Evolutionary conservation across 176 grass and related monocot genomes (phyloP).

Genomic region (Coix lacrymajobi): DNA sequence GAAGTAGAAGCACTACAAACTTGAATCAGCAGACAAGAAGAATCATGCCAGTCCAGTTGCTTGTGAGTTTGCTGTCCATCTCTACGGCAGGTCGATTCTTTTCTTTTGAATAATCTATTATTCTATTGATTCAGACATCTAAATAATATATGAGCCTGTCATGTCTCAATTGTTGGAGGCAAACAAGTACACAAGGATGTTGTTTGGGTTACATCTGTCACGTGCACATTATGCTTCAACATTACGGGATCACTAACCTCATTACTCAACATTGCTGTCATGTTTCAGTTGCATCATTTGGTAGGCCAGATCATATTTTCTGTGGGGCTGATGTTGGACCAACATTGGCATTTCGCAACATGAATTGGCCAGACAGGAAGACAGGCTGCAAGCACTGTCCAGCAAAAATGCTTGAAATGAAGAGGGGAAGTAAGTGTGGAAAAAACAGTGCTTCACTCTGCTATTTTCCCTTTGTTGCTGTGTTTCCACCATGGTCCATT

Average conservation of each 20-base stretch:
- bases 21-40: conserved; percentile 6
- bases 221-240: neutral
- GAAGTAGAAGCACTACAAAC: neutral
- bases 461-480: neutral
- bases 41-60: conserved; percentile 11
- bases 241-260: neutral
- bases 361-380: neutral
- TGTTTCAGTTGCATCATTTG: neutral
- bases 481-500: neutral
- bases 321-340: too few species aligned
- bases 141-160: neutral
- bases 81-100: neutral
- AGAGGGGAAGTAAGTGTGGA: neutral
- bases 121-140: neutral
- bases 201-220: neutral
- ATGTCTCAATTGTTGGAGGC: conserved; percentile 8
- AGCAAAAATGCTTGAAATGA: neutral
- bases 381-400: neutral
- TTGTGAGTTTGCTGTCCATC: neutral
- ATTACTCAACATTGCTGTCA: neutral
- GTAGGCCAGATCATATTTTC: neutral
- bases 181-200: neutral
- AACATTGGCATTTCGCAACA: conserved; percentile 10
- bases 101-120: neutral
- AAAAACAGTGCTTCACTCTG: neutral